phyloP scores from a whole-genome alignment of 163 green algal species.

The Prototheca wickerhamii region DNA sequence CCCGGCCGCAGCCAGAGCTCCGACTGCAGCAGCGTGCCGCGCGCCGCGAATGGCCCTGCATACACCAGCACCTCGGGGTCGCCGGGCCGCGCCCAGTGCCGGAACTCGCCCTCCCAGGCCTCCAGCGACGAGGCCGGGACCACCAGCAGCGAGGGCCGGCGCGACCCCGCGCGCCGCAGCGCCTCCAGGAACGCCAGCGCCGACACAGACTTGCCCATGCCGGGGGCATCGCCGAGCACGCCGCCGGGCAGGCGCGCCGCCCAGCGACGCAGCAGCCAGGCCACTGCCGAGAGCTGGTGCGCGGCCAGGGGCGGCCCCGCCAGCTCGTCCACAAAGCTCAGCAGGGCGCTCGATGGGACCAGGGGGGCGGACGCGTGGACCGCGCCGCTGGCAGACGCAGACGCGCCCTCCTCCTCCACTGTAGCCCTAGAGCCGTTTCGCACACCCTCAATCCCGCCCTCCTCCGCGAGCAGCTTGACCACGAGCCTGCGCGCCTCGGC shows the following conservation, averaged over 20 bases:
- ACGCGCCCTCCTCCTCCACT: background rate
- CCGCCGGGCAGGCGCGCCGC: constrained; percentile 17
- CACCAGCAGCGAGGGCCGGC: constrained; percentile 54
- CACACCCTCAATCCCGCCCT: background rate
- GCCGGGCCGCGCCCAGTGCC: background rate
- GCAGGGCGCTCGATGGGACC: constrained; percentile 6
- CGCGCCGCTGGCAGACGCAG: no score
- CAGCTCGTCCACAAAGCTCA: constrained; percentile 8
- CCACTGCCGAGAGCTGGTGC: constrained; percentile 57
- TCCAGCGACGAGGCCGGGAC: constrained; percentile 40
- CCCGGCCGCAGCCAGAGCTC: constrained; percentile 73
- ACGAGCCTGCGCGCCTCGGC: background rate
- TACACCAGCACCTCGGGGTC: constrained; percentile 53
- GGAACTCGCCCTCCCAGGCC: constrained; percentile 56
- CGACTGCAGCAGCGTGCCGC: constrained; percentile 51
- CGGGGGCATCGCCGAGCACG: constrained; percentile 55
- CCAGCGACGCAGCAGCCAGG: constrained; percentile 37
- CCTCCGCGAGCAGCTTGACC: background rate
- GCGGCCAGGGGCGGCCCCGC: constrained; percentile 40
- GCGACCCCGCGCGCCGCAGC: constrained; percentile 37
- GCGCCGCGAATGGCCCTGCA: constrained; percentile 37
- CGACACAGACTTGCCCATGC: constrained; percentile 67
- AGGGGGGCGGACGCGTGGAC: no score
- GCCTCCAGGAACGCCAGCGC: constrained; percentile 53
- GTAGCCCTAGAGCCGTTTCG: background rate